phyloP scores from a whole-genome alignment of 192 early-diverging fungal species.

The Geranomyces michiganensis region DNA sequence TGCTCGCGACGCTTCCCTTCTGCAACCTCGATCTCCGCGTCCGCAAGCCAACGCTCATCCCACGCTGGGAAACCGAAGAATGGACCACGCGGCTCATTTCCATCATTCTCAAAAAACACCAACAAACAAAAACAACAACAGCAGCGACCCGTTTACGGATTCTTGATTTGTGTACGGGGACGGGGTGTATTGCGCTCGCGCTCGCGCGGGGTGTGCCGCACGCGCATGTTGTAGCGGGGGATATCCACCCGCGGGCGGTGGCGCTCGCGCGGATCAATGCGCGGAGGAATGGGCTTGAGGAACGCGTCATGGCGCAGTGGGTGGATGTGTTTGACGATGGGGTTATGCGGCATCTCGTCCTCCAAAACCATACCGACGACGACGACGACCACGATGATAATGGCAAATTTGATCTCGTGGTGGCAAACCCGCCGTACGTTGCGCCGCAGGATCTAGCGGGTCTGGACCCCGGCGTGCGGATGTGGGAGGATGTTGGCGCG shows the following conservation, averaged over 20 bases:
- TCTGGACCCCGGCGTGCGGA: slow-evolving; percentile 73
- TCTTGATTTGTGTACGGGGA: slow-evolving; percentile 86
- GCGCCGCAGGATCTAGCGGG: slow-evolving; percentile 64
- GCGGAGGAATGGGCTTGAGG: slow-evolving; percentile 27
- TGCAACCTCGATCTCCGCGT: slow-evolving; percentile 71
- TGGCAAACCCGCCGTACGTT: slow-evolving; percentile 93
- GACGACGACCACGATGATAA: neutral
- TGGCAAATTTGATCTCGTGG: slow-evolving; percentile 68
- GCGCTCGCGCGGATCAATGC: slow-evolving; percentile 55
- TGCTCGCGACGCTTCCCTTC: slow-evolving; percentile 87
- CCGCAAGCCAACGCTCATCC: slow-evolving; percentile 80
- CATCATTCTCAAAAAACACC: slow-evolving; percentile 45
- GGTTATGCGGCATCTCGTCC: neutral
- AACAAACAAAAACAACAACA: neutral
- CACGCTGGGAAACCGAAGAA: slow-evolving; percentile 93
- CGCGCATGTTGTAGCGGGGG: slow-evolving; percentile 25
- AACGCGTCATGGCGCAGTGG: slow-evolving; percentile 1
- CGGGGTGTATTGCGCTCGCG: slow-evolving; percentile 60
- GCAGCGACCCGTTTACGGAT: slow-evolving; percentile 52
- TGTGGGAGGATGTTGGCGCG: slow-evolving; percentile 85
- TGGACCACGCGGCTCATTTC: slow-evolving; percentile 70
- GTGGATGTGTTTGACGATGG: slow-evolving; percentile 9
- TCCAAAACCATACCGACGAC: neutral
- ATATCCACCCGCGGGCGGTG: slow-evolving; percentile 63
- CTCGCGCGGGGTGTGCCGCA: neutral